These are phyloP conservation scores for Citrus cavaleriei DNA, from an alignment of 345 rosid species.

Conservation along the genomic window DNA sequence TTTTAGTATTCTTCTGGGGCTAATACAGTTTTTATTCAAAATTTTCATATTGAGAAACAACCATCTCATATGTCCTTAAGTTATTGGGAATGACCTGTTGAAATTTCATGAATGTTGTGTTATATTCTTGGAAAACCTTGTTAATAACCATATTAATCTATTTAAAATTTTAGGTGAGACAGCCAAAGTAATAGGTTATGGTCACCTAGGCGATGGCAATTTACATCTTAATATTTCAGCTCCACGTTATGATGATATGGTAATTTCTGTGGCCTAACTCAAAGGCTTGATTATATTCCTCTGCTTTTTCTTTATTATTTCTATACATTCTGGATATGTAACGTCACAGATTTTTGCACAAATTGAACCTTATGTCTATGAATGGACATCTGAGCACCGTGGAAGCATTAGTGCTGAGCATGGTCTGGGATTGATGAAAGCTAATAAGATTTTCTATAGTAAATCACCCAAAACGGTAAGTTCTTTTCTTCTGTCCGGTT, in stretches of 20 bases:
- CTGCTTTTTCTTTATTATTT: not conserved
- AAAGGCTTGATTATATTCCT: not conserved
- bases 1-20: not conserved
- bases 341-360: slow-evolving; percentile 62
- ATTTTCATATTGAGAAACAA: not conserved
- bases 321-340: not conserved
- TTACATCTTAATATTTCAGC: slow-evolving; percentile 88
- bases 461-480: slow-evolving; percentile 75
- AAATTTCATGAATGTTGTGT: not conserved
- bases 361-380: slow-evolving; percentile 86
- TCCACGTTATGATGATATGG: slow-evolving; percentile 59
- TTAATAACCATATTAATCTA: not conserved
- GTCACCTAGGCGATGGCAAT: slow-evolving; percentile 96
- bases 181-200: slow-evolving; percentile 78
- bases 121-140: not conserved
- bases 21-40: not conserved
- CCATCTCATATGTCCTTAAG: not conserved
- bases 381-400: slow-evolving; percentile 86
- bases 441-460: slow-evolving; percentile 76
- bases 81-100: not conserved
- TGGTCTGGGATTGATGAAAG: slow-evolving; percentile 95
- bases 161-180: slow-evolving; percentile 44
- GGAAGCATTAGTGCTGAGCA: slow-evolving; percentile 99
- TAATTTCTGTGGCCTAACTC: slow-evolving; percentile 18
- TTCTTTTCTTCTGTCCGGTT: not conserved